These are phyloP conservation scores for Eremothecium coryli DNA, from an alignment of 1,139 yeast genomes.

Conservation along the genomic window DNA sequence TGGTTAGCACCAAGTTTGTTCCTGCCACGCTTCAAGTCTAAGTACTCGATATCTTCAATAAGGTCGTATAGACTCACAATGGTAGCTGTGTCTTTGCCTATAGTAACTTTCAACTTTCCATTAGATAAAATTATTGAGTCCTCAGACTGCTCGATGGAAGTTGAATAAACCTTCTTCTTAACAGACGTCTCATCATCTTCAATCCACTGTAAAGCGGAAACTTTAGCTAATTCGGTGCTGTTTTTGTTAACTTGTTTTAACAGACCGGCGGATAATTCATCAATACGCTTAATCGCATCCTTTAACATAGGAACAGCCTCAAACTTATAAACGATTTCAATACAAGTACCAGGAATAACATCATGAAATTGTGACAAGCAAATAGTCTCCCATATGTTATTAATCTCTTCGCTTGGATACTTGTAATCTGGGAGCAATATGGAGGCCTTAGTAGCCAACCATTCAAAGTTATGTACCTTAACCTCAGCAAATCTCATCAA, in stretches of 20 bases:
- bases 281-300: conserved; percentile 45
- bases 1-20: conserved; percentile 62
- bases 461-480: conserved; percentile 77
- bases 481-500: conserved; percentile 73
- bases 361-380: conserved; percentile 93
- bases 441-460: conserved; percentile 69
- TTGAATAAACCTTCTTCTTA: background rate
- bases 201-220: conserved; percentile 31
- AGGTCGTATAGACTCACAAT: conserved; percentile 60
- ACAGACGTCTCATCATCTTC: background rate
- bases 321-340: conserved; percentile 84
- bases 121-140: conserved; percentile 39
- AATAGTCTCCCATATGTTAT: conserved; percentile 76
- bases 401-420: conserved; percentile 64
- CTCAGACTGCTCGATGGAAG: conserved; percentile 9
- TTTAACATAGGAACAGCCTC: conserved; percentile 81
- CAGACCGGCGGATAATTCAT: conserved; percentile 45
- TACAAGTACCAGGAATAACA: conserved; percentile 92
- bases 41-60: conserved; percentile 52
- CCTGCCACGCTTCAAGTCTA: conserved; percentile 46
- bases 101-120: conserved; percentile 47
- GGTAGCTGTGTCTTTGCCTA: conserved; percentile 50
- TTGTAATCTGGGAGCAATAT: conserved; percentile 41
- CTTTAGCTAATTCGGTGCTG: conserved; percentile 20
- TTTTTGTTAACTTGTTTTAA: conserved; percentile 33